phyloP scores from a whole-genome alignment of 352 stramenopile genomes.

The Phytophthora pisi region DNA sequence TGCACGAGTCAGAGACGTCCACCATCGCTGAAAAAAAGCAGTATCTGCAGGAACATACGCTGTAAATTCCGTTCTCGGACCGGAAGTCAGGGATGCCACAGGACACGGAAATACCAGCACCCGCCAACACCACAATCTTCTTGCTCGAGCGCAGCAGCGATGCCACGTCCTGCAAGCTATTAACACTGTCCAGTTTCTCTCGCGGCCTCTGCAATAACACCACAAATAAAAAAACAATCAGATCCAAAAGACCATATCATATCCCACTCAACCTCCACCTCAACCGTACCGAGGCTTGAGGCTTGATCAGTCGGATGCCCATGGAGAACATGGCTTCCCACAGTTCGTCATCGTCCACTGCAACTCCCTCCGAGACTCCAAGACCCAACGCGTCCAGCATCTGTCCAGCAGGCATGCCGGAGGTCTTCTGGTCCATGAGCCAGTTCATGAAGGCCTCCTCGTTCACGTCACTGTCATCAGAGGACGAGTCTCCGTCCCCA shows the following conservation, averaged over 20 bases:
- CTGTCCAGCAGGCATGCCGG: constrained; percentile 62
- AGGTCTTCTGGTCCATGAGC: constrained; percentile 76
- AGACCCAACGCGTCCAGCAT: constrained; percentile 83
- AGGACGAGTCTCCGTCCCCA: constrained; percentile 32
- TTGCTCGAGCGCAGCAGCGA: constrained; percentile 71
- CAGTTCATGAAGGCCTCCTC: constrained; percentile 85
- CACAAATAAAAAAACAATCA: constrained; percentile 5
- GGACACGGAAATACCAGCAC: constrained; percentile 96
- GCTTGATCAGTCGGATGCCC: constrained; percentile 82
- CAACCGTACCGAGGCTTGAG: constrained; percentile 52
- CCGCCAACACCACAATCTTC: constrained; percentile 93
- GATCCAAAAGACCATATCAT: neutral
- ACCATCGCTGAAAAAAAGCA: too few species aligned
- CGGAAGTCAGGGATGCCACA: constrained; percentile 99
- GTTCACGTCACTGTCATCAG: constrained; percentile 50
- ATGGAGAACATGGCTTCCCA: constrained; percentile 89
- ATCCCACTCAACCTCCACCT: neutral
- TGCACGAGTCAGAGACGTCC: constrained; percentile 6
- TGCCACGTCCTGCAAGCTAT: constrained; percentile 80
- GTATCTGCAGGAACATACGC: constrained; percentile 50
- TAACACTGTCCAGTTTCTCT: constrained; percentile 59
- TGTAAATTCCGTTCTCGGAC: constrained; percentile 92
- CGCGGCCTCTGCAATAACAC: constrained; percentile 34
- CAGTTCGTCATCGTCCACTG: constrained; percentile 80
- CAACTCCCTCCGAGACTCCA: constrained; percentile 77